These are phyloP conservation scores for Cladobotryum protrusum DNA, from an alignment of 2,329 filamentous ascomycete genomes.

Conservation along the genomic window DNA sequence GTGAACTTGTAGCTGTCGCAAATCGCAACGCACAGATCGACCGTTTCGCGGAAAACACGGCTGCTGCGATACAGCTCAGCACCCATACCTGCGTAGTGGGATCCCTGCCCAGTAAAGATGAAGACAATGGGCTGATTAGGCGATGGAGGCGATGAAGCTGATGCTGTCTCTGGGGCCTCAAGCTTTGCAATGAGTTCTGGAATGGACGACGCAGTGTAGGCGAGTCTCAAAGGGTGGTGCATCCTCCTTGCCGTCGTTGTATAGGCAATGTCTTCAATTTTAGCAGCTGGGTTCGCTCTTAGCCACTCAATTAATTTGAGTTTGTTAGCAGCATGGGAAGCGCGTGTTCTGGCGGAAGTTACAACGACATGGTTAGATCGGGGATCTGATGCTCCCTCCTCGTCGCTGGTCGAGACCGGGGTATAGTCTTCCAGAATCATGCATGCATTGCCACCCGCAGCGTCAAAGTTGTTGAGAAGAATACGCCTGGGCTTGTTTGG, in stretches of 20 bases:
- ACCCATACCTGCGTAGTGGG: conserved; percentile 25
- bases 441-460: conserved; percentile 53
- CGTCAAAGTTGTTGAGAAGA: conserved; percentile 48
- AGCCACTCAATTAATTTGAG: conserved; percentile 42
- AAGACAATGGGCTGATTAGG: conserved; percentile 23
- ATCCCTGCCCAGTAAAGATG: conserved; percentile 41
- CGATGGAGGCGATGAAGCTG: background rate
- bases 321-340: conserved; percentile 52
- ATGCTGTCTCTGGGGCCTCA: background rate
- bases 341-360: conserved; percentile 47
- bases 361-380: conserved; percentile 50
- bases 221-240: conserved; percentile 13
- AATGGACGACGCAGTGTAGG: background rate
- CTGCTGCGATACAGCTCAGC: conserved; percentile 21
- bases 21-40: background rate
- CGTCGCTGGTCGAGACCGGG: conserved; percentile 51
- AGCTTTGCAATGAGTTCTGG: background rate
- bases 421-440: conserved; percentile 52
- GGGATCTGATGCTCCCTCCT: conserved; percentile 44
- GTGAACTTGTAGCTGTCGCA: background rate
- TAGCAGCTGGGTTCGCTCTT: conserved; percentile 38
- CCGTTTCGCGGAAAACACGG: background rate
- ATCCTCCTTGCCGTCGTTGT: conserved; percentile 27
- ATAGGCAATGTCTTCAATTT: conserved; percentile 48
- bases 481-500: conserved; percentile 25